Conservation (phyloP, 192 early-diverging fungal species). For the Helicostylum pulchrum region DNA sequence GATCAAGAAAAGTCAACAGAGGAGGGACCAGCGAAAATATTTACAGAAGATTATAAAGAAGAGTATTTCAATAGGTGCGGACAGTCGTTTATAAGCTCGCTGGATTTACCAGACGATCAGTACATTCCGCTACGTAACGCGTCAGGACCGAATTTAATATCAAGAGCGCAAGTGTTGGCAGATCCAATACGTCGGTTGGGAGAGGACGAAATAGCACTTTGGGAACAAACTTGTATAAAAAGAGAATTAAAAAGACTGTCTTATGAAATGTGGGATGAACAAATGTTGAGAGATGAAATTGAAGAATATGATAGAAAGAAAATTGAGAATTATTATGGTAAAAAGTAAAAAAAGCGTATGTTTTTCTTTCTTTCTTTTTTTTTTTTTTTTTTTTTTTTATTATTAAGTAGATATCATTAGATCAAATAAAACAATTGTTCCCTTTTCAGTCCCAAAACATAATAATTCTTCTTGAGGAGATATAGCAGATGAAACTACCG, state of each 20-base stretch:
- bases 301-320: no score
- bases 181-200: constrained; percentile 14
- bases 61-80: background rate
- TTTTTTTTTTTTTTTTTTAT: no score
- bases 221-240: constrained; percentile 8
- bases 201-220: constrained; percentile 6
- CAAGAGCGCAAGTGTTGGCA: constrained; percentile 12
- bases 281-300: no score
- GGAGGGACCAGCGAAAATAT: no score
- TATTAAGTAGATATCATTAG: no score
- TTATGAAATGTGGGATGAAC: no score
- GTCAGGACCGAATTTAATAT: constrained; percentile 1
- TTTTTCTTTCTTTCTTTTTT: no score
- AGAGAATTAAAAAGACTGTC: background rate
- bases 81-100: background rate
- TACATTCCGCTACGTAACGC: constrained; percentile 4
- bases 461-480: constrained; percentile 9
- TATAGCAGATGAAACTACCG: constrained; percentile 6
- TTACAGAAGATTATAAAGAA: no score
- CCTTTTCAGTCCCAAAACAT: constrained; percentile 19
- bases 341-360: no score
- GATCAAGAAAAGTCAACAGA: no score
- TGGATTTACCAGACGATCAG: constrained; percentile 5
- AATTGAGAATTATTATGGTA: no score
- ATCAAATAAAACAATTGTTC: constrained; percentile 13